phyloP scores from a whole-genome alignment of 495 filamentous ascomycete species.

The Aspergillus heteromorphus region DNA sequence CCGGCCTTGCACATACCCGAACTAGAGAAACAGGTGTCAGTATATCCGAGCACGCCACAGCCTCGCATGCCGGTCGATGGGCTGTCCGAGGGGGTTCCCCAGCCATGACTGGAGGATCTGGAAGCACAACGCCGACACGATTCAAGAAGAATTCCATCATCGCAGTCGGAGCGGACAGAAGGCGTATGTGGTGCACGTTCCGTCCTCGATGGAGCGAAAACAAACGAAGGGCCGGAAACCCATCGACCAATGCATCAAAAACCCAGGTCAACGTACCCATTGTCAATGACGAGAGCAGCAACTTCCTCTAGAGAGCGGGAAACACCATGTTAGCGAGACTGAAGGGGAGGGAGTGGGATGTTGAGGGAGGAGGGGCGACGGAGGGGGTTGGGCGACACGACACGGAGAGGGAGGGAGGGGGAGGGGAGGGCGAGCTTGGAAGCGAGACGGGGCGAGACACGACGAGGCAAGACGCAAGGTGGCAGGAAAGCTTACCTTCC shows the following conservation, averaged over 20 bases:
- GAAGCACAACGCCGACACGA: constrained; percentile 6
- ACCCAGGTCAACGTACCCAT: constrained; percentile 74
- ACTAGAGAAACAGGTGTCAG: constrained; percentile 47
- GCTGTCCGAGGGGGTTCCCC: not conserved
- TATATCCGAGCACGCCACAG: constrained; percentile 9
- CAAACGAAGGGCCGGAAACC: constrained; percentile 5
- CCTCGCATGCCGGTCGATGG: not conserved
- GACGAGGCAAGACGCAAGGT: constrained; percentile 28
- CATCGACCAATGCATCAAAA: constrained; percentile 19
- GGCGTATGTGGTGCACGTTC: constrained; percentile 7
- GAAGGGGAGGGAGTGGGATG: constrained; percentile 11
- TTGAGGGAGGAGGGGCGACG: not conserved
- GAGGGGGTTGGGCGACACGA: too few species aligned
- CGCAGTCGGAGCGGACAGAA: constrained; percentile 22
- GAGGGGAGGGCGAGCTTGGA: constrained; percentile 8
- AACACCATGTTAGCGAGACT: constrained; percentile 46
- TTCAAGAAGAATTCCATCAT: constrained; percentile 12
- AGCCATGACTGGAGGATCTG: not conserved
- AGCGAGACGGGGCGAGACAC: constrained; percentile 12
- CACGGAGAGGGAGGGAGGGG: constrained; percentile 10
- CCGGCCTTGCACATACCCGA: constrained; percentile 99
- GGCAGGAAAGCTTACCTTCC: constrained; percentile 64
- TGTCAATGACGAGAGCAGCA: constrained; percentile 99
- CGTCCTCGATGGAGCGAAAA: constrained; percentile 1
- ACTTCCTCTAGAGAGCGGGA: constrained; percentile 77